These are phyloP conservation scores for Quambalaria eucalypti DNA, from an alignment of 1,284 basidiomycete species.

Conservation along the genomic window DNA sequence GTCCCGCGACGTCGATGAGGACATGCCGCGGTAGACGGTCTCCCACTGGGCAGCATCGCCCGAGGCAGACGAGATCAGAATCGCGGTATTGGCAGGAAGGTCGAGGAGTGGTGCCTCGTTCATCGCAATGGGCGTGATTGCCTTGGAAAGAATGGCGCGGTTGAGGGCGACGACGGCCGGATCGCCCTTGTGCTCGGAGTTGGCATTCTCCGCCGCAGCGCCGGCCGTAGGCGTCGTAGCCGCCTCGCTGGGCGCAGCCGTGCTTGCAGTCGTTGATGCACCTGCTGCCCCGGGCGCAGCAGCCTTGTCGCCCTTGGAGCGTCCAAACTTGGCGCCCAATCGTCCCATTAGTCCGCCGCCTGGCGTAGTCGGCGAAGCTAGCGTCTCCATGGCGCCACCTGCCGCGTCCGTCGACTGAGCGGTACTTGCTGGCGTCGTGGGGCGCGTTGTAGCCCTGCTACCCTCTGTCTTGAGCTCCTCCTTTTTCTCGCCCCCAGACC, in stretches of 20 bases:
- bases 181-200: neutral
- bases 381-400: neutral
- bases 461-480: too few species aligned
- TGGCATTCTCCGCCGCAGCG: too few species aligned
- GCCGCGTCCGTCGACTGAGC: too few species aligned
- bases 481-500: slow-evolving; percentile 21
- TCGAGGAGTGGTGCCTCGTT: slow-evolving; percentile 45
- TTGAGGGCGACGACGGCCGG: neutral
- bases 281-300: too few species aligned
- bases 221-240: too few species aligned
- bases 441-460: slow-evolving; percentile 14
- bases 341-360: neutral
- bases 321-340: neutral
- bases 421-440: neutral
- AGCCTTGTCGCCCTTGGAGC: too few species aligned
- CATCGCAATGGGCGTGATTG: neutral
- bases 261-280: too few species aligned
- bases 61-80: slow-evolving; percentile 76
- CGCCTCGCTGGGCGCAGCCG: too few species aligned
- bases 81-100: slow-evolving; percentile 56
- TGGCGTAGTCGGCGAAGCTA: neutral
- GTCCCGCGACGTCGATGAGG: slow-evolving; percentile 59
- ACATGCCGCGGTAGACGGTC: slow-evolving; percentile 63
- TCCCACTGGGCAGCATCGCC: slow-evolving; percentile 63
- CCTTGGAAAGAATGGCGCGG: neutral